These are phyloP conservation scores for Neurospora intermedia DNA, from an alignment of 495 filamentous ascomycete species.

Conservation along the genomic window DNA sequence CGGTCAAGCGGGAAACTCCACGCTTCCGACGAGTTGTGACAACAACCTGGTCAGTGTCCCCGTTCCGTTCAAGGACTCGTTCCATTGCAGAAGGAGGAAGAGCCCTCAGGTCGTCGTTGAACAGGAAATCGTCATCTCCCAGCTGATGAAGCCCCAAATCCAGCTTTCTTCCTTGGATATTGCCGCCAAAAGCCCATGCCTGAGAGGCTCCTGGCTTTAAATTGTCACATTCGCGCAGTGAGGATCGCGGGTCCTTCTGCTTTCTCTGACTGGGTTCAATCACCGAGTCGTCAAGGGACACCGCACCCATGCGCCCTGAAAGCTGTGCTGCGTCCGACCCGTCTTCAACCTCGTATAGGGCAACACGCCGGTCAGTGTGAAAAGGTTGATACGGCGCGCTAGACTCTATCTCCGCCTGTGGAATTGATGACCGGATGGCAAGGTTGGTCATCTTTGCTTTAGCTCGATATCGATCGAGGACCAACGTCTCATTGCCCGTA, in stretches of 20 bases:
- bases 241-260: slow-evolving; percentile 5
- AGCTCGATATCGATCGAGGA: slow-evolving; percentile 23
- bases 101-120: slow-evolving; percentile 41
- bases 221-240: neutral
- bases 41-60: slow-evolving; percentile 60
- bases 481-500: slow-evolving; percentile 29
- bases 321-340: slow-evolving; percentile 15
- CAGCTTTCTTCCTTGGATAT: slow-evolving; percentile 49
- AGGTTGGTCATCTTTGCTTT: slow-evolving; percentile 20
- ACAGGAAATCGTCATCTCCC: slow-evolving; percentile 42
- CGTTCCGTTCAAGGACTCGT: slow-evolving; percentile 46
- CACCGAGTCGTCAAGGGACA: slow-evolving; percentile 18
- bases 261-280: slow-evolving; percentile 8
- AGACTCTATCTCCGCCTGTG: slow-evolving; percentile 86
- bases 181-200: slow-evolving; percentile 63
- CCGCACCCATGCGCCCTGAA: slow-evolving; percentile 19
- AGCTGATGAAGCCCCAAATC: slow-evolving; percentile 42
- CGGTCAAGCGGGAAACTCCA: slow-evolving; percentile 34
- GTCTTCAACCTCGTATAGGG: slow-evolving; percentile 47
- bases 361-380: slow-evolving; percentile 74
- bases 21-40: slow-evolving; percentile 66
- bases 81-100: slow-evolving; percentile 47
- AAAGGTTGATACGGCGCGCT: slow-evolving; percentile 85
- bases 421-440: slow-evolving; percentile 46
- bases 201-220: slow-evolving; percentile 4